These are phyloP conservation scores for Penicillium canariense DNA, from an alignment of 495 filamentous ascomycete species.

Conservation along the genomic window DNA sequence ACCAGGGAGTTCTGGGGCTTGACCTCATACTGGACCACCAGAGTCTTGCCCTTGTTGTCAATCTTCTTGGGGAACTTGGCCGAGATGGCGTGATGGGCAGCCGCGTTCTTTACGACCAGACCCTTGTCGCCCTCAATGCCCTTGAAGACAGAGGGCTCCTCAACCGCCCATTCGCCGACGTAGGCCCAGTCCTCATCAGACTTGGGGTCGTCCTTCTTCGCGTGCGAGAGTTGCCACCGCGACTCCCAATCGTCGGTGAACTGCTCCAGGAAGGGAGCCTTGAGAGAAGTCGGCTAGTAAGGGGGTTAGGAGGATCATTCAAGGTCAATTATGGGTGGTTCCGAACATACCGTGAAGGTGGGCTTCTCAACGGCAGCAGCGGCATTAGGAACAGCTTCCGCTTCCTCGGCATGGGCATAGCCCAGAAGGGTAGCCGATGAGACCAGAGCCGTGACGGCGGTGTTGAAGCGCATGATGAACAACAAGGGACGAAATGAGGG, in stretches of 20 bases:
- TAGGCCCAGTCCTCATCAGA: slow-evolving; percentile 97
- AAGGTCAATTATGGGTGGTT: slow-evolving; percentile 7
- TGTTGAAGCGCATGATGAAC: slow-evolving; percentile 73
- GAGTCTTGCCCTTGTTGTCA: slow-evolving; percentile 92
- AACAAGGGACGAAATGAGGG: slow-evolving; percentile 23
- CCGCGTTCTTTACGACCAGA: slow-evolving; percentile 93
- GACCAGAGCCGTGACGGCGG: slow-evolving; percentile 62
- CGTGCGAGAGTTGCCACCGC: slow-evolving; percentile 89
- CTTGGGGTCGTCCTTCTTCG: slow-evolving; percentile 90
- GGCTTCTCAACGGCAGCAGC: slow-evolving; percentile 66
- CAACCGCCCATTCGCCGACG: slow-evolving; percentile 93
- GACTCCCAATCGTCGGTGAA: slow-evolving; percentile 94
- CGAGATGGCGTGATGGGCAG: slow-evolving; percentile 98
- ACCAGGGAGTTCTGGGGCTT: slow-evolving; percentile 98
- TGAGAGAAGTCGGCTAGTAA: slow-evolving; percentile 73
- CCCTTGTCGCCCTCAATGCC: slow-evolving; percentile 96
- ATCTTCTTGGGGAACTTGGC: slow-evolving; percentile 97
- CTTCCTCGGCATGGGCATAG: slow-evolving; percentile 69
- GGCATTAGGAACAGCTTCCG: slow-evolving; percentile 55
- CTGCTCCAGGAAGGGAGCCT: slow-evolving; percentile 96
- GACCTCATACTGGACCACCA: slow-evolving; percentile 99
- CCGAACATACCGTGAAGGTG: slow-evolving; percentile 77
- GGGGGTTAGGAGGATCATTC: slow-evolving; percentile 18
- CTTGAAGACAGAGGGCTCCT: slow-evolving; percentile 90
- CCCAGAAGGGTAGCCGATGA: slow-evolving; percentile 71